Conservation (phyloP, 305 asterid species). For the Fraxinus nigra region DNA sequence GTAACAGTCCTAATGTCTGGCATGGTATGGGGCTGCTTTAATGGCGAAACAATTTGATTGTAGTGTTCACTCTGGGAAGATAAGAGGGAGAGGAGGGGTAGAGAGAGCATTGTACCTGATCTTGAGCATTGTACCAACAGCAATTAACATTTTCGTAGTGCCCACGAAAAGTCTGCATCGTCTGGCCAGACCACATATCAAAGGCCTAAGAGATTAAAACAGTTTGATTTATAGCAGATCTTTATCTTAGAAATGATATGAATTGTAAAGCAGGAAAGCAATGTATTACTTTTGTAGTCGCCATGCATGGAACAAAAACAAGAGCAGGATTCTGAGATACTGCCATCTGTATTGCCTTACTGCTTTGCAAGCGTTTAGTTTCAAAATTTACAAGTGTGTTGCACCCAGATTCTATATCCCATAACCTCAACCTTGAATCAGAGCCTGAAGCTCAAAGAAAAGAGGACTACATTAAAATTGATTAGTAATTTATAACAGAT, state of each 20-base stretch:
- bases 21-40: neutral
- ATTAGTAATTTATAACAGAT: neutral
- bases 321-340: slow-evolving; percentile 65
- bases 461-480: neutral
- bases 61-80: neutral
- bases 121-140: slow-evolving; percentile 70
- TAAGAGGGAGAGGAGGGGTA: slow-evolving; percentile 1
- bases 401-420: slow-evolving; percentile 96
- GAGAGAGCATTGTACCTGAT: slow-evolving; percentile 58
- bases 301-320: slow-evolving; percentile 88
- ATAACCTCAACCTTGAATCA: slow-evolving; percentile 92
- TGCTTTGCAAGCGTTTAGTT: slow-evolving; percentile 77
- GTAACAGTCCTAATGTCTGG: neutral
- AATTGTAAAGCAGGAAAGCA: neutral
- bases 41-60: neutral
- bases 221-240: neutral
- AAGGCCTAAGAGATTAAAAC: slow-evolving; percentile 53
- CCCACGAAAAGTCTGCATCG: slow-evolving; percentile 62
- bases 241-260: slow-evolving; percentile 9
- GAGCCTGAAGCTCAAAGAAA: slow-evolving; percentile 63
- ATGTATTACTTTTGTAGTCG: slow-evolving; percentile 57
- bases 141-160: slow-evolving; percentile 89
- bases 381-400: slow-evolving; percentile 93
- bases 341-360: slow-evolving; percentile 77
- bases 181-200: slow-evolving; percentile 89